Conservation (phyloP, 2,329 filamentous ascomycete genomes). For the Sclerotinia glacialis region DNA sequence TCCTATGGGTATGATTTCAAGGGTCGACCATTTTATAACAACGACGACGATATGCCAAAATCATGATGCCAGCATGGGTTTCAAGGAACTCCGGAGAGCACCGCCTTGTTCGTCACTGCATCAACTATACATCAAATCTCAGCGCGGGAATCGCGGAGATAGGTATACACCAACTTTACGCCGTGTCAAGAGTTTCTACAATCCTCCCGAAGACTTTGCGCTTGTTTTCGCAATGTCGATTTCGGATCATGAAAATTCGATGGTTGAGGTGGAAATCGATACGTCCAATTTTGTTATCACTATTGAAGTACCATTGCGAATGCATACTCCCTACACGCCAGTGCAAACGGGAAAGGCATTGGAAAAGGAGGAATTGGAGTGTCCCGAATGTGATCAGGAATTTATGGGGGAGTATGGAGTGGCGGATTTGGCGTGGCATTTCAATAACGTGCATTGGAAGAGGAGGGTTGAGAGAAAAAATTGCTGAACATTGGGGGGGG, state of each 20-base stretch:
- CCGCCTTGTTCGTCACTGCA: slow-evolving; percentile 20
- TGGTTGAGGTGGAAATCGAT: slow-evolving; percentile 14
- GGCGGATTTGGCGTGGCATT: slow-evolving; percentile 15
- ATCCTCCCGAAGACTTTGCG: not conserved
- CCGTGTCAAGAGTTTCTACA: slow-evolving; percentile 20
- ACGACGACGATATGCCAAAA: not conserved
- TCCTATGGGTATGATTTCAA: slow-evolving; percentile 13
- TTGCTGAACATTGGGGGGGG: slow-evolving; percentile 10
- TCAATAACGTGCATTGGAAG: slow-evolving; percentile 20
- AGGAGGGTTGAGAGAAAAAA: slow-evolving; percentile 15
- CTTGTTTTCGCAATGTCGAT: slow-evolving; percentile 2
- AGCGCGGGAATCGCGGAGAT: slow-evolving; percentile 8
- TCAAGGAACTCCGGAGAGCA: slow-evolving; percentile 6
- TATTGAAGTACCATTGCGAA: slow-evolving; percentile 14
- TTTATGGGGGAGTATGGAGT: slow-evolving; percentile 6
- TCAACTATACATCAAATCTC: slow-evolving; percentile 13
- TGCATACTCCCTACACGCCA: not conserved
- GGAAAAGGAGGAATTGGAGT: slow-evolving; percentile 16
- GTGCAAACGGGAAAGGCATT: not conserved
- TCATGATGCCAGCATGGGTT: slow-evolving; percentile 10
- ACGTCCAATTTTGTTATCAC: slow-evolving; percentile 12
- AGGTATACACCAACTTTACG: slow-evolving; percentile 11
- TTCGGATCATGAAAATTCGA: not conserved
- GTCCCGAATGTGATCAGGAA: slow-evolving; percentile 18
- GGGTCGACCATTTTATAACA: not conserved